These are phyloP conservation scores for Cadophora sp. DNA, from an alignment of 2,329 filamentous ascomycete species.

Conservation along the genomic window DNA sequence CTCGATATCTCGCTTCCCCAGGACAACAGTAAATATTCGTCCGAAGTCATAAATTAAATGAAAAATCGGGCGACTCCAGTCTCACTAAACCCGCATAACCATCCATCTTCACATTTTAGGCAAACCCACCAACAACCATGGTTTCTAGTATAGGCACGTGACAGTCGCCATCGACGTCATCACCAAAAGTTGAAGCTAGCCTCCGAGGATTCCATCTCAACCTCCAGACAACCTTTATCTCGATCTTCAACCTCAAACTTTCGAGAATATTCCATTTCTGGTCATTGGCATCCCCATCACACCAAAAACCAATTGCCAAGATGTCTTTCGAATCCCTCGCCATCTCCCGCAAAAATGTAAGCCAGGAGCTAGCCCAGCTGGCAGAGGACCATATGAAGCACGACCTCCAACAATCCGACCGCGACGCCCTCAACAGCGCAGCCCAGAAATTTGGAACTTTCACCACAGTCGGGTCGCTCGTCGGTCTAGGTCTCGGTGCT, in stretches of 20 bases:
- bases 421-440: conserved; percentile 47
- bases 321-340: conserved; percentile 31
- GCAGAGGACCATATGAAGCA: conserved; percentile 30
- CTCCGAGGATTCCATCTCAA: neutral
- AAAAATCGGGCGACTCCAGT: neutral
- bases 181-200: neutral
- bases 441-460: conserved; percentile 61
- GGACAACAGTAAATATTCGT: too few relatives aligned
- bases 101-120: neutral
- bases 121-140: neutral
- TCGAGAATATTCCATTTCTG: neutral
- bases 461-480: conserved; percentile 62
- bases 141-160: neutral
- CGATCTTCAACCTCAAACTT: neutral
- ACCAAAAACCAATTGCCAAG: neutral
- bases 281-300: neutral
- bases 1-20: too few relatives aligned
- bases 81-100: neutral
- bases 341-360: conserved; percentile 27
- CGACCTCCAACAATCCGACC: conserved; percentile 27
- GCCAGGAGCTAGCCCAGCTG: conserved; percentile 24
- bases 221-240: neutral
- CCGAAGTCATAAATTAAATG: too few relatives aligned
- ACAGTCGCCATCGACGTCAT: conserved; percentile 5
- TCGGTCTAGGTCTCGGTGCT: conserved; percentile 66